phyloP scores from a whole-genome alignment of 805 yeast genomes.

The Diddensiella santjacobensis region DNA sequence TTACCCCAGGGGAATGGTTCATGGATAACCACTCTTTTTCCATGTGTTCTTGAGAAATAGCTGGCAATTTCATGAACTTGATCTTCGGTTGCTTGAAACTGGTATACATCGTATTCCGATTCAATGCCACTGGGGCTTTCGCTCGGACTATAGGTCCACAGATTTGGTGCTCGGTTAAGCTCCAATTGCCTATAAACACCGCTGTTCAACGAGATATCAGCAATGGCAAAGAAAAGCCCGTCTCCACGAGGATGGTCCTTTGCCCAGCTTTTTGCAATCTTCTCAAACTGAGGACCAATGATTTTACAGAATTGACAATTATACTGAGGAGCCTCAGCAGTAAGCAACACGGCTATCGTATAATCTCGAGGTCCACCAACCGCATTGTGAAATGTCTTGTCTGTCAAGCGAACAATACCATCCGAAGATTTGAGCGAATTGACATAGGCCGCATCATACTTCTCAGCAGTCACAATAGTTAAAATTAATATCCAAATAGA shows the following conservation, averaged over 20 bases:
- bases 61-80: slow-evolving; percentile 21
- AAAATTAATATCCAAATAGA: neutral
- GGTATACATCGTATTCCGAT: slow-evolving; percentile 22
- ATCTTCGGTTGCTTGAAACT: slow-evolving; percentile 30
- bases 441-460: neutral
- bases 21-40: slow-evolving; percentile 28
- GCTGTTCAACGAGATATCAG: slow-evolving; percentile 64
- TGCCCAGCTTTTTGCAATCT: slow-evolving; percentile 61
- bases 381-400: slow-evolving; percentile 52
- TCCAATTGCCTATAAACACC: slow-evolving; percentile 49
- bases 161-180: slow-evolving; percentile 73
- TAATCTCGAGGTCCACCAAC: slow-evolving; percentile 66
- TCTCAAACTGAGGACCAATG: slow-evolving; percentile 60
- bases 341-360: slow-evolving; percentile 60
- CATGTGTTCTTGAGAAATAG: slow-evolving; percentile 20
- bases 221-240: slow-evolving; percentile 63
- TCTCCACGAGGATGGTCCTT: slow-evolving; percentile 51
- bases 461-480: neutral
- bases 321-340: slow-evolving; percentile 69
- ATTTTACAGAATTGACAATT: slow-evolving; percentile 74
- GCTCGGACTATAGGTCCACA: slow-evolving; percentile 59
- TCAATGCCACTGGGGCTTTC: slow-evolving; percentile 30
- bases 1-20: slow-evolving; percentile 33
- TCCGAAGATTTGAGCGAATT: slow-evolving; percentile 1
- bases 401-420: slow-evolving; percentile 50